A percentile compares a stretch with the other conserved stretches of the same genome.
phyloP scores from a whole-genome alignment of 768 basidiomycete genomes.

The Pluteus cervinus region DNA sequence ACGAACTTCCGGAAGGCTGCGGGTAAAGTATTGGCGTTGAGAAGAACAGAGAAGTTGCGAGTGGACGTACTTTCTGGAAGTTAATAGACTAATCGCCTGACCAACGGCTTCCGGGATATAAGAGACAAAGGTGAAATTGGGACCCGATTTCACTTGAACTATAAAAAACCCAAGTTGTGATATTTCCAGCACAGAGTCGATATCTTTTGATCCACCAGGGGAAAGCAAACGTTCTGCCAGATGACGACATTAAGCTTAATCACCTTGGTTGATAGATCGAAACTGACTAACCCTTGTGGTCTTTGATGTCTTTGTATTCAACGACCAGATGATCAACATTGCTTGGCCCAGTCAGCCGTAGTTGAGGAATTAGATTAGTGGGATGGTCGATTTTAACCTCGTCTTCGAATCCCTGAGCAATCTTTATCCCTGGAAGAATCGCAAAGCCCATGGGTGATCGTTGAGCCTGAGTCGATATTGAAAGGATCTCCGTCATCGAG shows the following conservation, averaged over 20 bases:
- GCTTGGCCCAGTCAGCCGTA: constrained; percentile 21
- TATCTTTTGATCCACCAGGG: constrained; percentile 2
- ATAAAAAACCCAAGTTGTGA: neutral
- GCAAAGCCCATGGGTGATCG: no score
- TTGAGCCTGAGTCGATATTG: constrained; percentile 11
- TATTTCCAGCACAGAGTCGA: neutral
- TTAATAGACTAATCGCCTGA: constrained; percentile 1
- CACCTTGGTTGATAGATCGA: no score
- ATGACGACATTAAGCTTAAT: no score
- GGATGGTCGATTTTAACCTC: constrained; percentile 16
- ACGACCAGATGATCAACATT: constrained; percentile 22
- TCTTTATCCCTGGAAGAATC: constrained; percentile 22
- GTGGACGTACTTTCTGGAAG: neutral
- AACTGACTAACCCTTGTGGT: constrained; percentile 13
- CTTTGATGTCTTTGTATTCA: constrained; percentile 16
- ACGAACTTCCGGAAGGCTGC: constrained; percentile 20
- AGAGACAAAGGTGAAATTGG: neutral
- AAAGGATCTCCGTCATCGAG: constrained; percentile 17
- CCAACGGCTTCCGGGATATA: constrained; percentile 4
- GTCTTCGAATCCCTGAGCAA: constrained; percentile 17
- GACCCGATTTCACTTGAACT: constrained; percentile 1
- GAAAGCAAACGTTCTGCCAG: constrained; percentile 1
- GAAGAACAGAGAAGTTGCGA: constrained; percentile 16
- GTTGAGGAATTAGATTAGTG: constrained; percentile 20
- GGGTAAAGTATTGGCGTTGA: no score